Conservation (phyloP, 2,329 filamentous ascomycete genomes). For the Chrysoporthe puriensis region DNA sequence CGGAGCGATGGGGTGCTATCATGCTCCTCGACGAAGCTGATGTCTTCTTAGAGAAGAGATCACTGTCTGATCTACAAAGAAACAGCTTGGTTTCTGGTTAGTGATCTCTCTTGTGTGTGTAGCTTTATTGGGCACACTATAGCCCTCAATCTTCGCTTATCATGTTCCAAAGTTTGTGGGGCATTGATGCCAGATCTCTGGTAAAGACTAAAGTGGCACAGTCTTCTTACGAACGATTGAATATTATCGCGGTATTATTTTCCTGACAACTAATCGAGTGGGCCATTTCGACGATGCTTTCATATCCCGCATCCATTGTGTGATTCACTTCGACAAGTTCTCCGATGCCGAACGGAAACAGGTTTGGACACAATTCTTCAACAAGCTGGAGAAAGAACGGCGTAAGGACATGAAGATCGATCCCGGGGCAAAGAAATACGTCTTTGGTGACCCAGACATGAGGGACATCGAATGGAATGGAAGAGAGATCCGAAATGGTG, state of each 20-base stretch:
- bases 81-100: conserved; percentile 39
- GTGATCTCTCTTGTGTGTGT: background rate
- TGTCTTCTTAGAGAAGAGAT: conserved; percentile 39
- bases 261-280: conserved; percentile 38
- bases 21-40: conserved; percentile 41
- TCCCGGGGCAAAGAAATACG: conserved; percentile 29
- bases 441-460: conserved; percentile 30
- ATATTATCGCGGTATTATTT: conserved; percentile 38
- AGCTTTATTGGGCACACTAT: too few relatives aligned
- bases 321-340: conserved; percentile 37
- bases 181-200: too few relatives aligned
- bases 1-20: conserved; percentile 32
- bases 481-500: conserved; percentile 29
- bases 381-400: conserved; percentile 36
- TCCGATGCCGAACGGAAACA: conserved; percentile 33
- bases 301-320: conserved; percentile 36
- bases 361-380: conserved; percentile 37
- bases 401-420: conserved; percentile 33
- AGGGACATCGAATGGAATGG: conserved; percentile 32
- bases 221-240: conserved; percentile 39
- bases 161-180: background rate
- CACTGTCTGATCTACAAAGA: conserved; percentile 33
- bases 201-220: background rate
- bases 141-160: too few relatives aligned
- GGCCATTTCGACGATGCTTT: conserved; percentile 39